A percentile compares a stretch with the other conserved stretches of the same genome.
phyloP scores from a whole-genome alignment of 257 asterid species.

The Lavandula angustifolia region DNA sequence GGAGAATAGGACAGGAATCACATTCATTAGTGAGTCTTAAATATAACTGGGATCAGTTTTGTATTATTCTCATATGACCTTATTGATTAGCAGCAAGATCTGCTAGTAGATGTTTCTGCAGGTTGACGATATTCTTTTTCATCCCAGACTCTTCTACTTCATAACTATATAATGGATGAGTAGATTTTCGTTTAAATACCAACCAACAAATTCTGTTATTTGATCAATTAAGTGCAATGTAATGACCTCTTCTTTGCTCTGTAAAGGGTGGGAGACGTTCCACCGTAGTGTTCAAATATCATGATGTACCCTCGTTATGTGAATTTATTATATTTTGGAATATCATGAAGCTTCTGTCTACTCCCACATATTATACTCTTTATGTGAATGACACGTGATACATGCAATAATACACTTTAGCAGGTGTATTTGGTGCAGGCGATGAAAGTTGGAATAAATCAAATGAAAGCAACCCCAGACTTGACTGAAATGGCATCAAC shows the following conservation, averaged over 20 bases:
- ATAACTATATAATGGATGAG: constrained; percentile 24
- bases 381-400: too few relatives aligned
- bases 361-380: too few relatives aligned
- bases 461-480: background rate
- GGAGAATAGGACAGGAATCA: constrained; percentile 65
- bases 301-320: too few relatives aligned
- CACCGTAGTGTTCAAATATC: too few relatives aligned
- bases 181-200: constrained; percentile 10
- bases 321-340: too few relatives aligned
- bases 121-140: constrained; percentile 28
- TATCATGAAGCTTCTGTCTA: too few relatives aligned
- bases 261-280: too few relatives aligned
- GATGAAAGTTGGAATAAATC: background rate
- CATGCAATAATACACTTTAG: too few relatives aligned
- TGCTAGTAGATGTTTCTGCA: constrained; percentile 37
- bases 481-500: background rate
- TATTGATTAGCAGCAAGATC: constrained; percentile 32
- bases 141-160: constrained; percentile 11
- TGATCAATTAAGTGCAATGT: too few relatives aligned
- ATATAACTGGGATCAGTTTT: constrained; percentile 29
- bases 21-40: constrained; percentile 5
- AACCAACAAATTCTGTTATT: background rate
- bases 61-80: constrained; percentile 30
- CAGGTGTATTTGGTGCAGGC: background rate
- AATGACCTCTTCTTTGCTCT: too few relatives aligned